Base-by-base conservation (phyloP, 108 stramenopile species). In the Parietichytrium sp. region DNA sequence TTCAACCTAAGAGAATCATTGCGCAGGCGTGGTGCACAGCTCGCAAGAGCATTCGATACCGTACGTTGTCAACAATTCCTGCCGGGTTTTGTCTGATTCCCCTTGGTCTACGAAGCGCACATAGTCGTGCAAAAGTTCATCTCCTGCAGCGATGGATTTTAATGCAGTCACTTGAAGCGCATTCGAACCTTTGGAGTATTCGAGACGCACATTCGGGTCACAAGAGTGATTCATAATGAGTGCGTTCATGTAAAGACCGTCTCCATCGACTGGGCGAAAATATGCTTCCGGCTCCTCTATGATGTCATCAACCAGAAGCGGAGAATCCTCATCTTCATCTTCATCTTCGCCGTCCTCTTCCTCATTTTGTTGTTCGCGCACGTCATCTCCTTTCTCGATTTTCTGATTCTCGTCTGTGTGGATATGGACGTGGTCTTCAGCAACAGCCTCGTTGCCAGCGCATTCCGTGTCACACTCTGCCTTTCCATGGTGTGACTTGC, bases 71-170 rank as follows among this genome's bases (percentile, higher is more conserved):
- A n/a, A n/a, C n/a, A n/a, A n/a, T n/a, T n/a, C n/a, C n/a, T n/a
- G n/a, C n/a, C n/a, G n/a, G n/a, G n/a, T n/a, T n/a, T n/a, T n/a
- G n/a, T n/a, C n/a, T n/a, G n/a, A n/a, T n/a, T n/a, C n/a, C n/a
- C n/a, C n/a, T n/a, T n/a, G n/a, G n/a, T n/a, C n/a, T n/a, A 27
- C 38, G 20, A 72, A 72, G 12, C 61, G 61, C 6, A 72, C 61
- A 72, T 72, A 72, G 42, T 72, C 61, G 20, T 72, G 61, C 36
- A 72, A 33, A 27, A 72, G 61, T 42, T 72, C 61, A 6, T 10
- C 3, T 8, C 61, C 61, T 33, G 61, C 33, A 8, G 61, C 10
- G 20, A 72, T 27, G 20, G 36, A 33, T n/a, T 42, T 13, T 6
- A 72, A 25, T 23, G 20, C 42, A 45, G 45, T 45, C 4, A n/a